Base-by-base conservation (phyloP, 2,329 filamentous ascomycete genomes). In the Escovopsis sp. region DNA sequence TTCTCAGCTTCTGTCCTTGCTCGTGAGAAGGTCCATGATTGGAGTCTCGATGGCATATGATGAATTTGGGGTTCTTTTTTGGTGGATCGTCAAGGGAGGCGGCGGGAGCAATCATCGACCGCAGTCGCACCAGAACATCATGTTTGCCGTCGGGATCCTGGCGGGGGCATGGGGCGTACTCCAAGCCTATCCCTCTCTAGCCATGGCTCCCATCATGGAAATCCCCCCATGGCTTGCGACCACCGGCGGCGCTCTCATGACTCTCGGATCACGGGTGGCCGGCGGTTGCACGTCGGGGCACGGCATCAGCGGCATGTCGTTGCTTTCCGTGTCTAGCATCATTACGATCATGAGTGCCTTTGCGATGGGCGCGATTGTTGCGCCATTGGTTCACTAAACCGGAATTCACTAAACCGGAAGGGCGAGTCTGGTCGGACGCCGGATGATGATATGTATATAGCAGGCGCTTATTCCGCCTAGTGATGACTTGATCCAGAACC, bases 261-360 rank as follows among this genome's bases (percentile, higher is more conserved):
- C 70, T 0, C 54, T 82, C 8, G 80, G 80, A 1, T 66, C 76
- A 1, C 68, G 77, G 39, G 53, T 82, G 43, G 78, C 73, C 0
- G 77, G 77, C 2, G 80, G 80, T 0, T 84, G 80, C 48, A 80
- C 79, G 0, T 79, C 75, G 5, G 79, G 80, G 0, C 80, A 84
- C 54, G 80, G 80, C 0, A 76, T 84, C 48, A 80, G 73, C 45
- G 80, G 80, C 0, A 68, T 82, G 53, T 72, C 73, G n/a, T 61
- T 77, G 46, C 61, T 82, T 40, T 77, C 72, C 0, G 59, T 72
- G 4, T 72, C 77, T 9, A 82, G 79, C 52, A 65, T 81, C 43
- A 56, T 82, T 11, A 78, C 75, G 0, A 74, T 81, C 23, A 68
- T 58, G 3, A 61, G 68, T 5, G 70, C 76, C 50, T 81, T 82